A percentile compares a stretch with the other conserved stretches of the same genome.
Conservation (phyloP, 1,284 basidiomycete species). For the Lentinula novae-zelandiae region DNA sequence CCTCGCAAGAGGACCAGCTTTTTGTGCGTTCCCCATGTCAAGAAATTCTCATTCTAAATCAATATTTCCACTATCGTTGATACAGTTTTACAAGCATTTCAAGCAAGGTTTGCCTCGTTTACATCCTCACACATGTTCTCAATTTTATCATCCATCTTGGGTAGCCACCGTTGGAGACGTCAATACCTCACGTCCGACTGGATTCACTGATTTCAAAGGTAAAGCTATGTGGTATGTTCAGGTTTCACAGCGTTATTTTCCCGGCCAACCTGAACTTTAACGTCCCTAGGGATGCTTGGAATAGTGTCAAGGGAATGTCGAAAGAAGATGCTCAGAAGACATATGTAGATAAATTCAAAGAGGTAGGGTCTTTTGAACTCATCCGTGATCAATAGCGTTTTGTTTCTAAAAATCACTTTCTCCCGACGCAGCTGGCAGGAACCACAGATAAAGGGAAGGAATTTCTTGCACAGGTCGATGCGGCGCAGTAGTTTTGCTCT, state of each 20-base stretch:
- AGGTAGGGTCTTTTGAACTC: slow-evolving; percentile 44
- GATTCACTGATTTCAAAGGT: slow-evolving; percentile 75
- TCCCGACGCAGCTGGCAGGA: slow-evolving; percentile 19
- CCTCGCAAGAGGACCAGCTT: slow-evolving; percentile 74
- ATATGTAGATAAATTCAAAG: slow-evolving; percentile 73
- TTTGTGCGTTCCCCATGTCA: slow-evolving; percentile 43
- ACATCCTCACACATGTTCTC: neutral
- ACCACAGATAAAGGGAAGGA: slow-evolving; percentile 54
- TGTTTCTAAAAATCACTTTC: slow-evolving; percentile 38
- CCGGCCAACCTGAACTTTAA: slow-evolving; percentile 5
- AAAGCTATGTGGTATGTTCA: slow-evolving; percentile 76
- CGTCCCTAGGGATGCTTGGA: slow-evolving; percentile 79
- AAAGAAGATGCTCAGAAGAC: slow-evolving; percentile 67
- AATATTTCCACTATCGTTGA: neutral
- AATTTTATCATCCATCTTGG: neutral
- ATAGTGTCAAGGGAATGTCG: slow-evolving; percentile 64
- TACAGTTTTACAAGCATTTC: slow-evolving; percentile 87
- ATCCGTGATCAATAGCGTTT: slow-evolving; percentile 27
- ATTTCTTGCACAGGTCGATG: slow-evolving; percentile 59
- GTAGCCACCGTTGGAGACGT: slow-evolving; percentile 78
- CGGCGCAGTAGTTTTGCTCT: slow-evolving; percentile 23
- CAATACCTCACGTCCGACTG: slow-evolving; percentile 54
- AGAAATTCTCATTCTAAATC: slow-evolving; percentile 7
- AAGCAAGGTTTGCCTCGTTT: slow-evolving; percentile 69
- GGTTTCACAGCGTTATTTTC: slow-evolving; percentile 8